Conservation (phyloP, 495 filamentous ascomycete species). For the Podospora bellae-mahoneyi region DNA sequence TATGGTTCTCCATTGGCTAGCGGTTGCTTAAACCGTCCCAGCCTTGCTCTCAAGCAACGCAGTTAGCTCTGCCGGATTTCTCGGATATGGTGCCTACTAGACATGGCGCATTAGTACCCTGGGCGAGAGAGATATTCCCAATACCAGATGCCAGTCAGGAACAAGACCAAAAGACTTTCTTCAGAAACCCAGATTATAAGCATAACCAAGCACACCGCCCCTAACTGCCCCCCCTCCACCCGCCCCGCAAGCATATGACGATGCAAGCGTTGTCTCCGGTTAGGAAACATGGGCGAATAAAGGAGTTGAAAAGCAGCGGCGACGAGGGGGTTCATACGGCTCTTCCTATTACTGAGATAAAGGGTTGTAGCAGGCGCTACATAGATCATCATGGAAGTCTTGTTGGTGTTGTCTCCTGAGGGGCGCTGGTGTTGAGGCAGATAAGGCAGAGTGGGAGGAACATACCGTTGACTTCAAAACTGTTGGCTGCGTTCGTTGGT, state of each 20-base stretch:
- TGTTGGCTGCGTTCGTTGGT: neutral
- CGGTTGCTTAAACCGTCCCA: neutral
- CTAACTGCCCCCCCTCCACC: slow-evolving; percentile 21
- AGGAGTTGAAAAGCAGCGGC: slow-evolving; percentile 12
- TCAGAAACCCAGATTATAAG: slow-evolving; percentile 53
- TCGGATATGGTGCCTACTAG: neutral
- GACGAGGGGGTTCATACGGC: slow-evolving; percentile 47
- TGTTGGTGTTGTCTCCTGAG: neutral
- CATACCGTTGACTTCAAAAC: neutral
- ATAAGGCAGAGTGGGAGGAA: neutral
- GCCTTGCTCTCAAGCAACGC: neutral
- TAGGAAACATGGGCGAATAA: slow-evolving; percentile 11
- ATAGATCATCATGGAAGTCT: slow-evolving; percentile 45
- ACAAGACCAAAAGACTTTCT: slow-evolving; percentile 20
- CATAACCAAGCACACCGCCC: slow-evolving; percentile 42
- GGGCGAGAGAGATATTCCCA: neutral
- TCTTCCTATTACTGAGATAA: slow-evolving; percentile 45
- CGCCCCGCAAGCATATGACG: slow-evolving; percentile 47
- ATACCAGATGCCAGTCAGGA: neutral
- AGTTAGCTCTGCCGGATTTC: neutral
- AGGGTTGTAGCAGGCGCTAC: slow-evolving; percentile 50
- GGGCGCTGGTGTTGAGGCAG: neutral
- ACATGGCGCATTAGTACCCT: slow-evolving; percentile 11
- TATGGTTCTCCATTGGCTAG: neutral
- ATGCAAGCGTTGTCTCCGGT: slow-evolving; percentile 36